Base-by-base conservation (phyloP, 441 rosid species). In the Erodium trifolium region DNA sequence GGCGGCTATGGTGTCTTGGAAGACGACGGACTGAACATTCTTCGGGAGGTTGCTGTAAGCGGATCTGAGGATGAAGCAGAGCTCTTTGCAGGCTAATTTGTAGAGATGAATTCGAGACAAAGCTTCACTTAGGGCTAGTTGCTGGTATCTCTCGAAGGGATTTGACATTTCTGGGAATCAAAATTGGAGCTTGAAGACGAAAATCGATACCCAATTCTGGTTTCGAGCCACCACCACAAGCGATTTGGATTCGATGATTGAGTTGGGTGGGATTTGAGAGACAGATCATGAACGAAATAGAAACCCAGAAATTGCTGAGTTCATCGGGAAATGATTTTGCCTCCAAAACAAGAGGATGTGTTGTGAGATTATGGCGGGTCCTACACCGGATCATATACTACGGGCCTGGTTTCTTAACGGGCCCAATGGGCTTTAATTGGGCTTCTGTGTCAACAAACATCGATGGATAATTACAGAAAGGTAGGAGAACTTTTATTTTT, bases 11-110 rank as follows among this genome's bases (percentile, higher is more conserved):
- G 81, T 76, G 78, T 93, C 90, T 14, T 74, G 84, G 65, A 89
- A 83, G 84, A 93, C 73, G 66, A 82, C 51, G 69, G 87, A 78
- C 75, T 86, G 92, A 71, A 88, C 74, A 73, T 81, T 72, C 81
- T 91, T 87, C 62, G 94, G 90, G 60, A 83, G 77, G 41, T 71
- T 77, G 70, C n/a, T 27, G 75, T 88, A 91, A 66, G 86, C 85
- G 27, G 71, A 71, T 64, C 83, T 71, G 19, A 88, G 75, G 63
- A 90, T 78, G 49, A 80, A 84, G 78, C 89, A 81, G 1, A 91
- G 81, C 77, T 93, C 98, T 72, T 82, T 76, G 73, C 94, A 90
- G 64, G 84, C 93, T 5, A 75, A 68, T 57, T 94, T 90, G 83
- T 89, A 89, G 34, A 66, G 82, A 67, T 83, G 77, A 68, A 64